Evolutionary conservation across 1,139 yeast genomes (phyloP), one percentile per base, ranked within the genome.

Genomic region (Blastobotrys raffinosifermentans): DNA sequence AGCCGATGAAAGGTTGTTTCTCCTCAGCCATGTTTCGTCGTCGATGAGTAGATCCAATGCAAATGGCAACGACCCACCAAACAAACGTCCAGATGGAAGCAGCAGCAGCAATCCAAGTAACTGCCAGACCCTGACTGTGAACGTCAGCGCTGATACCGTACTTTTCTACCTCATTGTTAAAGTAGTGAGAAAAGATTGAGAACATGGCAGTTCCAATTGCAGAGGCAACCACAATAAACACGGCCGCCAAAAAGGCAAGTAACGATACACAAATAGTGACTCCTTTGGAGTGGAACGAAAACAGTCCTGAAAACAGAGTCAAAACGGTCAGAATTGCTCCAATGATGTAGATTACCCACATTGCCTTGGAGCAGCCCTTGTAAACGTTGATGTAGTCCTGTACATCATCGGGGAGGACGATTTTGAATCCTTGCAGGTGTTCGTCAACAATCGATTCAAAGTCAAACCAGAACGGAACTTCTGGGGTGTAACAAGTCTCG

Each of bases 401-500:
- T 13, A 69, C 47, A 3, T 52, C 47, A 2, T 45, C 39, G 10
- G 73, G 73, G 20, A 70, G 43, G 48, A 48, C 45, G 31, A 44
- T 43, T 14, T 41, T 26, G 17, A 45, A 43, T 33, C 54, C 46
- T 32, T 61, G 61, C 34, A 75, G 50, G 46, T 71, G 72, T 21
- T 60, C 55, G 43, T 66, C 66, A 39, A 79, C 48, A 25, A 80
- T 53, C 2, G 60, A 56, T 21, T 70, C 59, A 2, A 84, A 78
- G 54, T 80, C 75, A 49, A 82, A 71, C 61, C 89, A 82, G 64
- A 69, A 73, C 11, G 78, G 72, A 45, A 69, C 70, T 20, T 39
- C 26, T 4, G 68, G 66, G 9, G 60, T 51, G 26, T 40, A 36
- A 49, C 69, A 64, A 19, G 30, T 21, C 26, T 37, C 35, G 8